Evolutionary conservation across 768 basidiomycete species (phyloP).

Genomic region (Boletales sp.): DNA sequence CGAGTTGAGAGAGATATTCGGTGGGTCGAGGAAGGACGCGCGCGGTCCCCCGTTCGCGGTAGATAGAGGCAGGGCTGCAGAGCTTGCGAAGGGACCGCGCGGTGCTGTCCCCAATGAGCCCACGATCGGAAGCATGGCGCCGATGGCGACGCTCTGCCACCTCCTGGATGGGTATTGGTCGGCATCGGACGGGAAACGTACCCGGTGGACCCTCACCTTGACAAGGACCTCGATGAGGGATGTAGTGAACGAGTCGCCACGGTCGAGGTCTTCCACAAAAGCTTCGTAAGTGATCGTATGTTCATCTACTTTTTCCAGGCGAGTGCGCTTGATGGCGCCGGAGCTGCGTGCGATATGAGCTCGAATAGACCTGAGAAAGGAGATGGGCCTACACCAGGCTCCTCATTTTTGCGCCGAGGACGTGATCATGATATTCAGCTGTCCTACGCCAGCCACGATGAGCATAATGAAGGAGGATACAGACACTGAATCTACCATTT

Average conservation of each 20-base stretch:
- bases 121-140: conserved; percentile 47
- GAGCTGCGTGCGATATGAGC: conserved; percentile 40
- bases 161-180: conserved; percentile 46
- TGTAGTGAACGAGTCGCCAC: conserved; percentile 77
- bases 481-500: conserved; percentile 52
- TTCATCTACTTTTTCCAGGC: conserved; percentile 57
- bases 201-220: conserved; percentile 48
- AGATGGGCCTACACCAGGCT: conserved; percentile 60
- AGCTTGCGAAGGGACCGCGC: conserved; percentile 58
- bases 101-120: conserved; percentile 64
- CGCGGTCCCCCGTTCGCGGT: conserved; percentile 42
- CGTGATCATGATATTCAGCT: conserved; percentile 65
- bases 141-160: conserved; percentile 68
- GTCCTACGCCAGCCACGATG: conserved; percentile 47
- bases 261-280: conserved; percentile 74
- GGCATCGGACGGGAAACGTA: background rate
- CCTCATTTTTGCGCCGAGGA: conserved; percentile 72
- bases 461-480: background rate
- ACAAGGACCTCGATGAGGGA: conserved; percentile 73
- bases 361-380: background rate
- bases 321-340: conserved; percentile 67
- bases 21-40: conserved; percentile 32
- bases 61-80: conserved; percentile 50
- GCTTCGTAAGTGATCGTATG: conserved; percentile 67
- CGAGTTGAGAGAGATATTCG: conserved; percentile 51